Base-by-base conservation (phyloP, 495 filamentous ascomycete species). In the Hyaloscypha finlandica region DNA sequence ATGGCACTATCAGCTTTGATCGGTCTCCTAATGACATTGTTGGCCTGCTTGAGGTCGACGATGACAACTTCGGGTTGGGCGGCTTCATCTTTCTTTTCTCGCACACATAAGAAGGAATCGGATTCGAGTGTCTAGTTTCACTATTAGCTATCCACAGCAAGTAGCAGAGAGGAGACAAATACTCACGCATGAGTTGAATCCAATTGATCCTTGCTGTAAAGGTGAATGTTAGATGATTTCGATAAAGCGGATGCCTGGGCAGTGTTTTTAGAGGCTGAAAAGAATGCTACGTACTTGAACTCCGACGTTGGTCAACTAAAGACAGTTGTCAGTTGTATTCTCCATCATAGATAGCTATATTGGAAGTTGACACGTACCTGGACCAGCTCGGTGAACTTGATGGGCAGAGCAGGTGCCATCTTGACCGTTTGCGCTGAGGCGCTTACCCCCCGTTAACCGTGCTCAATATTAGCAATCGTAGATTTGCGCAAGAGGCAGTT, bases 1-100 rank as follows among this genome's bases (percentile, higher is more conserved):
- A 99, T 97, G 68, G 95, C 96, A 87, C 93, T 97, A 83, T 99
- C 95, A 71, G 95, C 96, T 81, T 97, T 98, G 84, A 99, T 99
- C 9, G 94, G 93, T 70, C 95, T 86, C 69, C 91, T 89, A 66
- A 93, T 96, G 74, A 96, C 85, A 79, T 93, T 91, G 48, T 71
- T 71, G 85, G 97, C 96, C 79, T 86, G 86, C 79, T 97, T 96
- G 73, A 99, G 89, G 77, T 98, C 89, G 78, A 99, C 81, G 78
- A 98, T 99, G 77, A 98, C 90, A 68, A 98, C 95, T 78, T 99
- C 93, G 37, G 95, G 91, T 59, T 88, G 87, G 58, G 91, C 86
- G 57, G 88, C 85, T 64, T 91, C 90, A 68, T 89, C 87, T 73
- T 90, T 87, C 80, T 93, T 92, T 79, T 99, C 94, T 71, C 96